phyloP scores from a whole-genome alignment of 106 monocot genomes.

The Dactylorhiza incarnata region DNA sequence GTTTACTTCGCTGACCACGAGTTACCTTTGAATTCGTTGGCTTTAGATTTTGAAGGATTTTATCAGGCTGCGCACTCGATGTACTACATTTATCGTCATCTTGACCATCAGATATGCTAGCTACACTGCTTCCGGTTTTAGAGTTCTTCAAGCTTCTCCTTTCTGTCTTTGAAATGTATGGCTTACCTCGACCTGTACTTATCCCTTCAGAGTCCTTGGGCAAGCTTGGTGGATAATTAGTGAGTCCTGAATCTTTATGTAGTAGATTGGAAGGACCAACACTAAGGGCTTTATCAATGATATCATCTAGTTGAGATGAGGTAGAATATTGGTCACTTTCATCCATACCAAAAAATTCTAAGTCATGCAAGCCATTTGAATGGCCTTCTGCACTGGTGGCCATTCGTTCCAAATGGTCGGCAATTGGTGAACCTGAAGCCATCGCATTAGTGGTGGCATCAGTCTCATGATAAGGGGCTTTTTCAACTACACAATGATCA shows the following conservation, averaged over 20 bases:
- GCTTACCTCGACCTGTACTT: slow-evolving; percentile 53
- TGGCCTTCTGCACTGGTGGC: slow-evolving; percentile 7
- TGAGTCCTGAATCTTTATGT: slow-evolving; percentile 22
- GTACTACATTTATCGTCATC: slow-evolving; percentile 13
- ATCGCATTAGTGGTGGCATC: not conserved
- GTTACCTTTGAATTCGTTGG: slow-evolving; percentile 34
- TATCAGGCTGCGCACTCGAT: slow-evolving; percentile 17
- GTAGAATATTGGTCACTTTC: slow-evolving; percentile 25
- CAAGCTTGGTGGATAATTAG: slow-evolving; percentile 17
- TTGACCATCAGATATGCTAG: slow-evolving; percentile 20
- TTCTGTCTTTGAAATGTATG: slow-evolving; percentile 81
- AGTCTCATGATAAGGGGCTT: not conserved
- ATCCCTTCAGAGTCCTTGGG: slow-evolving; percentile 26
- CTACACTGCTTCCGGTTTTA: slow-evolving; percentile 19
- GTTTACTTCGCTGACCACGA: slow-evolving; percentile 84
- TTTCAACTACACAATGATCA: slow-evolving; percentile 6
- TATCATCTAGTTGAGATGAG: slow-evolving; percentile 70
- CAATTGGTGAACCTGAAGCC: not conserved
- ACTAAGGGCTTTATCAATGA: slow-evolving; percentile 80
- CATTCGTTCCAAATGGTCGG: slow-evolving; percentile 8
- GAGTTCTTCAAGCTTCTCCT: slow-evolving; percentile 71
- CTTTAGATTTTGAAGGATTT: slow-evolving; percentile 21
- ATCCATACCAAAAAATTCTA: slow-evolving; percentile 9
- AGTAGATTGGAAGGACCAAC: slow-evolving; percentile 61
- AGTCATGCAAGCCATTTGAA: slow-evolving; percentile 3